phyloP scores from a whole-genome alignment of 1,284 basidiomycete species.

The Rhodotorula mucilaginosa region DNA sequence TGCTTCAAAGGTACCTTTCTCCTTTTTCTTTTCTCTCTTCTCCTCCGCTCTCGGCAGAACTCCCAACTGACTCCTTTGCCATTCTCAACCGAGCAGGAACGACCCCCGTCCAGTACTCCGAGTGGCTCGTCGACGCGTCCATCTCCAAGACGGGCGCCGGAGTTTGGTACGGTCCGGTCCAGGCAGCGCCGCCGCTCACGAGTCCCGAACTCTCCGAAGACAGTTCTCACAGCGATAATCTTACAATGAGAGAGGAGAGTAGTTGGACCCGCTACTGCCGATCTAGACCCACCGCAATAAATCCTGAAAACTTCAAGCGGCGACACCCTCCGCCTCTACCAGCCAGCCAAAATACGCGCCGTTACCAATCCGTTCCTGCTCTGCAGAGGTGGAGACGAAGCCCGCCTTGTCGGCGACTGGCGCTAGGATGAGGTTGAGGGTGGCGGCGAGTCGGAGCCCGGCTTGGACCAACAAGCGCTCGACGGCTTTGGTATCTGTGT shows the following conservation, averaged over 20 bases:
- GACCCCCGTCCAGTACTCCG: slow-evolving; percentile 47
- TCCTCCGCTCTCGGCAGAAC: too few relatives aligned
- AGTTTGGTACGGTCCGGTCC: slow-evolving; percentile 23
- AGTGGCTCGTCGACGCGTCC: slow-evolving; percentile 34
- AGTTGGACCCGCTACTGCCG: background rate
- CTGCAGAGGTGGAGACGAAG: background rate
- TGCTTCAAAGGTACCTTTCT: slow-evolving; percentile 27
- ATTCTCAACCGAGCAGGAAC: slow-evolving; percentile 39
- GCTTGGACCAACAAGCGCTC: slow-evolving; percentile 48
- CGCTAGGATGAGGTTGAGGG: slow-evolving; percentile 45
- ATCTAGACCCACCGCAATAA: background rate
- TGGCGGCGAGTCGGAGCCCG: slow-evolving; percentile 49
- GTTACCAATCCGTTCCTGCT: background rate
- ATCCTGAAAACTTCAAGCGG: background rate
- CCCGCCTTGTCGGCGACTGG: background rate
- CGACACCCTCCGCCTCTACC: background rate
- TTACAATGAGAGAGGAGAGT: background rate
- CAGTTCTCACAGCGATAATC: too few relatives aligned
- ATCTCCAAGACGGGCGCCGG: slow-evolving; percentile 22
- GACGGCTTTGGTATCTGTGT: slow-evolving; percentile 45
- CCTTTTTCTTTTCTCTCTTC: too few relatives aligned
- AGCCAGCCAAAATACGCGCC: background rate
- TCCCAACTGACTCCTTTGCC: background rate
- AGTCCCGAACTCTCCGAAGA: too few relatives aligned
- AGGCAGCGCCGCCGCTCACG: too few relatives aligned